Base-by-base conservation (phyloP, 2,329 filamentous ascomycete genomes). In the Xylariales sp. region DNA sequence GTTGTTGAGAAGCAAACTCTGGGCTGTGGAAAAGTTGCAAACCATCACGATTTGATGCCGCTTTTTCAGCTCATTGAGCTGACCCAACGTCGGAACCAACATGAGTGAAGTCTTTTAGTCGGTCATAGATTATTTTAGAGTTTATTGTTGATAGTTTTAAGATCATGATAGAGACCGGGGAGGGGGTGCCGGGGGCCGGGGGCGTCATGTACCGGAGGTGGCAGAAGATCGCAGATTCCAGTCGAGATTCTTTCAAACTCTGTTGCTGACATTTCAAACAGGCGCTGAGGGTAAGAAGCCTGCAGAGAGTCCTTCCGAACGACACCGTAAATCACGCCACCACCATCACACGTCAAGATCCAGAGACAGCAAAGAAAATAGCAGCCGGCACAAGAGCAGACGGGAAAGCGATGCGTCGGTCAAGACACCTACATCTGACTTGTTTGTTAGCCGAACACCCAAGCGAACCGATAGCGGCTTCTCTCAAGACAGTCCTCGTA, bases 221-320 rank as follows among this genome's bases (percentile, higher is more conserved):
- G 41, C 33, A 29, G 41, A 33, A 28, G 30, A 37, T 37, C 23
- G 23, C 12, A 29, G 21, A 33, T 23, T 40, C 30, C 33, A 37
- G 15, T 24, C 29, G 33, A 25, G 32, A 30, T 37, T 29, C 29
- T 40, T 40, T 31, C 38, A 15, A 29, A 39, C 32, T 27, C 41
- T 43, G 37, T 40, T 38, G 32, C 41, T 43, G 37, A 43, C 41
- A 29, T 36, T 29, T 43, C 33, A 32, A n/a, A 40, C 41, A 43
- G 41, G 37, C 37, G 40, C 30, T 19, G 41, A 42, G 36, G 40
- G 31, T 33, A 42, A 43, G 33, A 40, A 24, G 23, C 33, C 40
- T 24, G 19, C 38, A 11, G 20, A 40, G 24, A 29, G 31, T 29
- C 6, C 38, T 18, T n/a, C 21, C 23, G 32, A 37, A 12, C 32